phyloP scores from a whole-genome alignment of 2,329 filamentous ascomycete species.

The Cladosporium velox region DNA sequence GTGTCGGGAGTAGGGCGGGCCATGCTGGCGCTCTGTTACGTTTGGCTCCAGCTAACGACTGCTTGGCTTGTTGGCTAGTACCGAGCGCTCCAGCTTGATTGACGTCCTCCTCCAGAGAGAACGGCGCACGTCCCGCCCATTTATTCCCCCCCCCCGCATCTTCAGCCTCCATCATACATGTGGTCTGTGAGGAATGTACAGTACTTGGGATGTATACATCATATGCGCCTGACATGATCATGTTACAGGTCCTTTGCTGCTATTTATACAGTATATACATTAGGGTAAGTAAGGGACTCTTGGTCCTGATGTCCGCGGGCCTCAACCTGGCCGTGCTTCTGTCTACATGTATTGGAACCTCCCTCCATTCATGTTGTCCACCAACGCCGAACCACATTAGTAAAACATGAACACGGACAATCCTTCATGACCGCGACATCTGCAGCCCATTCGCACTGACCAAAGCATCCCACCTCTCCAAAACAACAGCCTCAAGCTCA shows the following conservation, averaged over 20 bases:
- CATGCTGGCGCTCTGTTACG: constrained; percentile 4
- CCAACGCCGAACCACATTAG: neutral
- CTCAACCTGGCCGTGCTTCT: neutral
- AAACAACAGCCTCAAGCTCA: neutral
- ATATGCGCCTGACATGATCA: neutral
- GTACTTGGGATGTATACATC: neutral
- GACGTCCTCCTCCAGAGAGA: constrained; percentile 6
- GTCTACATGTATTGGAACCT: neutral
- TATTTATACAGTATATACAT: neutral
- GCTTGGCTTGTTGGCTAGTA: constrained; percentile 14
- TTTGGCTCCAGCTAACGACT: constrained; percentile 14
- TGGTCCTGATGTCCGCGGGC: neutral
- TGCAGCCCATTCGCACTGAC: neutral
- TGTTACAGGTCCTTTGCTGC: neutral
- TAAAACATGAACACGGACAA: neutral
- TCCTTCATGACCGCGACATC: neutral
- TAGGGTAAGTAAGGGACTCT: neutral
- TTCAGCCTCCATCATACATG: neutral
- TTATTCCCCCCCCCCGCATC: neutral
- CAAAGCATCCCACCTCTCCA: constrained; percentile 16
- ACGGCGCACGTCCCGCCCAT: neutral
- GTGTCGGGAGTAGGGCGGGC: constrained; percentile 20
- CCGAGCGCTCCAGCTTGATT: constrained; percentile 3
- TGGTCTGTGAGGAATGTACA: neutral
- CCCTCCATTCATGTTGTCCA: neutral